A percentile compares a stretch with the other conserved stretches of the same genome.
These are phyloP conservation scores for Colletotrichum sp. DNA, from an alignment of 2,329 filamentous ascomycete genomes.

Conservation along the genomic window DNA sequence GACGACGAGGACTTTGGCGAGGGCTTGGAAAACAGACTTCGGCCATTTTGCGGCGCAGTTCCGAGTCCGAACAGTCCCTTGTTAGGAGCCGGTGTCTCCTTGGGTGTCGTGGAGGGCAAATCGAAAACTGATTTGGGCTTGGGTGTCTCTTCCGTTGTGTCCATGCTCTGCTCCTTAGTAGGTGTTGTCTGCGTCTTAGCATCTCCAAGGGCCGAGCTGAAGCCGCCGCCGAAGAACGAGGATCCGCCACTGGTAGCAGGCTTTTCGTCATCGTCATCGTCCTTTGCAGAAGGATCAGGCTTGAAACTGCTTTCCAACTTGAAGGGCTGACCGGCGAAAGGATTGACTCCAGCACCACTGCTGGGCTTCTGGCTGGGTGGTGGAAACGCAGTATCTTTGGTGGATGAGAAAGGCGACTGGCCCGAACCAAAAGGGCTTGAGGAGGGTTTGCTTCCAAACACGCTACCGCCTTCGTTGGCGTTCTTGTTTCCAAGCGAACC, in stretches of 20 bases:
- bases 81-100: conserved; percentile 53
- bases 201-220: conserved; percentile 63
- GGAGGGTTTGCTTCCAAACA: conserved; percentile 46
- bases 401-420: conserved; percentile 35
- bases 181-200: conserved; percentile 43
- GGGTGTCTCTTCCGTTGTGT: conserved; percentile 37
- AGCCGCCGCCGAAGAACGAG: conserved; percentile 65
- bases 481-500: conserved; percentile 47
- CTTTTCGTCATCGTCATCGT: conserved; percentile 62
- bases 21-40: conserved; percentile 29
- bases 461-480: conserved; percentile 36
- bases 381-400: conserved; percentile 43
- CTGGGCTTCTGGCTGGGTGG: conserved; percentile 40
- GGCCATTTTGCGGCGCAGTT: conserved; percentile 28
- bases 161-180: conserved; percentile 61
- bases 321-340: conserved; percentile 52
- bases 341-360: conserved; percentile 44
- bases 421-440: conserved; percentile 35
- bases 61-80: conserved; percentile 40
- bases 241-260: conserved; percentile 47
- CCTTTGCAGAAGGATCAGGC: conserved; percentile 64
- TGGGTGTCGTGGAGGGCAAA: conserved; percentile 51
- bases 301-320: conserved; percentile 73
- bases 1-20: conserved; percentile 21
- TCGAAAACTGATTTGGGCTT: conserved; percentile 35